phyloP scores from a whole-genome alignment of 177 flowering plant genomes.

The Vitis hybrid region DNA sequence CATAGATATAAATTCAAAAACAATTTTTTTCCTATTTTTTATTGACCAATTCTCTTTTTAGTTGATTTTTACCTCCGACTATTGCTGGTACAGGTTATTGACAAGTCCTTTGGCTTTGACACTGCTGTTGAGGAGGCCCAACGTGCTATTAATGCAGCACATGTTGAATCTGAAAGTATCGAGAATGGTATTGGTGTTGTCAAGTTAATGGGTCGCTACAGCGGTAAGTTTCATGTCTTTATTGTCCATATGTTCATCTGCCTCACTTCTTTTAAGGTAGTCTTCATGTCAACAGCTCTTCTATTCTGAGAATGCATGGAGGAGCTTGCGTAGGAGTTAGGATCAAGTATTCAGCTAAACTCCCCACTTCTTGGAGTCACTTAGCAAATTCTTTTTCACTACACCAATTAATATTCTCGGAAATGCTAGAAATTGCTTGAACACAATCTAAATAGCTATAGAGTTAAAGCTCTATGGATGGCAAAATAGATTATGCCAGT shows the following conservation, averaged over 20 bases:
- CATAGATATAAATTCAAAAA: neutral
- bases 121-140: conserved; percentile 99
- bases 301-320: too few relatives aligned
- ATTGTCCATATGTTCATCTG: neutral
- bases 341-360: too few relatives aligned
- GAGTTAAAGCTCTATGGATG: neutral
- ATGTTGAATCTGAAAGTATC: conserved; percentile 84
- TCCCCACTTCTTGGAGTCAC: too few relatives aligned
- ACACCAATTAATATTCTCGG: too few relatives aligned
- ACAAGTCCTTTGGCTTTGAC: conserved; percentile 93
- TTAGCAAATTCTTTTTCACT: too few relatives aligned
- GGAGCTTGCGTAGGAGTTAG: too few relatives aligned
- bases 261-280: neutral
- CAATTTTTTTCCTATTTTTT: neutral
- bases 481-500: neutral
- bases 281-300: too few relatives aligned
- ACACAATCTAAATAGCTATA: too few relatives aligned
- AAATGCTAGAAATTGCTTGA: too few relatives aligned
- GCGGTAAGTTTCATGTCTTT: conserved; percentile 52
- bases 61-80: too few relatives aligned
- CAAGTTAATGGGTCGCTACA: conserved; percentile 93
- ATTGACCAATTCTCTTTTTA: neutral
- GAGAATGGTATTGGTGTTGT: conserved; percentile 95
- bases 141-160: conserved; percentile 97
- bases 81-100: conserved; percentile 69